A percentile compares a stretch with the other conserved stretches of the same genome.
Evolutionary conservation across 2,329 filamentous ascomycete species (phyloP).

Genomic region (Alternaria panax): DNA sequence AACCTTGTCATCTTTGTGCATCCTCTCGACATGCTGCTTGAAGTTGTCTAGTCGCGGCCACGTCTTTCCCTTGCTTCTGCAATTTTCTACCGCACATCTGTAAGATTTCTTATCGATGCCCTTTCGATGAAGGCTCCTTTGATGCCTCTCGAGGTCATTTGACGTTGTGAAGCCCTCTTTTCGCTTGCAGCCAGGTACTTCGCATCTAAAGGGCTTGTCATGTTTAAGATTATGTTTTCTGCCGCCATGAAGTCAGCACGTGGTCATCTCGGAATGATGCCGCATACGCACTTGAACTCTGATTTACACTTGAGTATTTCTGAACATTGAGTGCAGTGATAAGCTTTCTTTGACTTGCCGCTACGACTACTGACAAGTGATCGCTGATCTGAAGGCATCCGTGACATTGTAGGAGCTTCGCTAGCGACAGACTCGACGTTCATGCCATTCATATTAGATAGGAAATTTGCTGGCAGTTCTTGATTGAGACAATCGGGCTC

Average conservation of each 20-base stretch:
- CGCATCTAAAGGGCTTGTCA: constrained; percentile 70
- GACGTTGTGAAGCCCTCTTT: constrained; percentile 75
- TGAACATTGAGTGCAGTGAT: constrained; percentile 32
- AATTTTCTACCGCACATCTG: constrained; percentile 65
- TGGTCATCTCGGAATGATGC: background rate
- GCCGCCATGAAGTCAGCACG: constrained; percentile 18
- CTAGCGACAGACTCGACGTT: constrained; percentile 24
- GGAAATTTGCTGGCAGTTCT: constrained; percentile 27
- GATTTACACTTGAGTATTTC: constrained; percentile 45
- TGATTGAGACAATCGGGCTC: constrained; percentile 33
- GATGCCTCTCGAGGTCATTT: constrained; percentile 85
- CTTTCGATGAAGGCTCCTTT: constrained; percentile 71
- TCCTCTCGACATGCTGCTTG: constrained; percentile 74
- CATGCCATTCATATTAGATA: constrained; percentile 25
- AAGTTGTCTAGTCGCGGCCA: constrained; percentile 91
- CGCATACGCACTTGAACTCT: constrained; percentile 46
- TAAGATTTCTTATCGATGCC: constrained; percentile 55
- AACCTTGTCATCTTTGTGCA: constrained; percentile 64
- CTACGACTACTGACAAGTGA: constrained; percentile 40
- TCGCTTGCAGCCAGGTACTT: constrained; percentile 63
- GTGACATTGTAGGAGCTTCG: constrained; percentile 24
- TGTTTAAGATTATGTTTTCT: constrained; percentile 82
- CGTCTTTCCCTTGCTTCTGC: constrained; percentile 68
- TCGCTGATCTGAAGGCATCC: constrained; percentile 28
- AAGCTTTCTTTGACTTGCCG: constrained; percentile 19